phyloP scores from a whole-genome alignment of 352 stramenopile genomes.

The Pythium monospermum region DNA sequence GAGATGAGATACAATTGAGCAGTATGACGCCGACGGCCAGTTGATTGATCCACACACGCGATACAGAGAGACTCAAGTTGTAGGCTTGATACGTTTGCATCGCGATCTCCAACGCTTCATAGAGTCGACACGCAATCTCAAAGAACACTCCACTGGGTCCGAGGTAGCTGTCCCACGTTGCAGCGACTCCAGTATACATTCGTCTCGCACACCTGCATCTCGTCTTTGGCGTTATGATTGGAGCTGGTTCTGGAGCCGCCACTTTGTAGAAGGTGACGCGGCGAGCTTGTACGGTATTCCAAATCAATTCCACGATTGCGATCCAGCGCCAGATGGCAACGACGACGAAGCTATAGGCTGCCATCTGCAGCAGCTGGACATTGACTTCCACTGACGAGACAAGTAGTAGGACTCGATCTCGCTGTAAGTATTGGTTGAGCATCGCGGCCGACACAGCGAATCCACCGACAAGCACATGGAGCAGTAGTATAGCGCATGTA shows the following conservation, averaged over 20 bases:
- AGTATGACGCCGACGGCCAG: not conserved
- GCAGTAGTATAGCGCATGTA: not conserved
- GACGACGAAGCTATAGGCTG: conserved; percentile 5
- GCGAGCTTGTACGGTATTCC: not conserved
- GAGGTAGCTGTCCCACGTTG: too few relatives aligned
- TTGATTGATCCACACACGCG: conserved; percentile 1
- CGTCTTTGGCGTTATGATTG: too few relatives aligned
- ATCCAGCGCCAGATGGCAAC: conserved; percentile 5
- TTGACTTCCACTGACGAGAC: not conserved
- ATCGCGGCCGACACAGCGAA: not conserved
- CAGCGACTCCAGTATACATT: too few relatives aligned
- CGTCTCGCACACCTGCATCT: too few relatives aligned
- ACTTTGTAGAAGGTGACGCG: not conserved
- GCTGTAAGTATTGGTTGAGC: conserved; percentile 10
- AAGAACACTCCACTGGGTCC: not conserved
- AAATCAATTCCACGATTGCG: not conserved
- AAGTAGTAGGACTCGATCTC: not conserved
- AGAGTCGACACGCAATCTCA: not conserved
- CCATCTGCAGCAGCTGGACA: not conserved
- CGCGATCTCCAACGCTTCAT: not conserved
- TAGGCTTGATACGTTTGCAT: conserved; percentile 8
- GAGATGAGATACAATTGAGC: not conserved
- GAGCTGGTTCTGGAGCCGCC: too few relatives aligned
- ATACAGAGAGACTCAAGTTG: conserved; percentile 1
- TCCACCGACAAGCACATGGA: conserved; percentile 3